Evolutionary conservation across 805 yeast species (phyloP).

Genomic region (Hanseniaspora singularis): DNA sequence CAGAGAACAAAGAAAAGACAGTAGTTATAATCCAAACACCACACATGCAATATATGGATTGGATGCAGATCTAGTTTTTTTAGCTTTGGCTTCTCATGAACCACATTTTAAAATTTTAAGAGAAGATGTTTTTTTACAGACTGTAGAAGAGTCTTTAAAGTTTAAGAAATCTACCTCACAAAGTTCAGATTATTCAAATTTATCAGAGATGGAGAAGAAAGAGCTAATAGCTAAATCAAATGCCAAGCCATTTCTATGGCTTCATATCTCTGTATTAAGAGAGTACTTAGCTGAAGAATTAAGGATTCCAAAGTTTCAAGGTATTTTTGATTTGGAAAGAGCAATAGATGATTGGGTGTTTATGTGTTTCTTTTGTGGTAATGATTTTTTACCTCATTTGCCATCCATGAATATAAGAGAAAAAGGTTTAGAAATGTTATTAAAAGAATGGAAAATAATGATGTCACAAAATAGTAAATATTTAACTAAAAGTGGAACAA

Average conservation of each 20-base stretch:
- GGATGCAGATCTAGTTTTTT: conserved; percentile 93
- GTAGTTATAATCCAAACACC: conserved; percentile 82
- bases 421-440: conserved; percentile 73
- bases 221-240: conserved; percentile 28
- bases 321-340: conserved; percentile 77
- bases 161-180: conserved; percentile 20
- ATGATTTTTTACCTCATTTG: conserved; percentile 92
- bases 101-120: conserved; percentile 89
- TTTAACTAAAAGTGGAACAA: conserved; percentile 79
- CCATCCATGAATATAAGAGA: conserved; percentile 93
- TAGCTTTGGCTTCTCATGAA: conserved; percentile 94
- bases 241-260: conserved; percentile 83
- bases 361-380: conserved; percentile 97
- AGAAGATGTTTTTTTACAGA: conserved; percentile 91
- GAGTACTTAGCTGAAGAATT: conserved; percentile 82
- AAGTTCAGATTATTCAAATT: conserved; percentile 30
- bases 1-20: conserved; percentile 76
- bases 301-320: conserved; percentile 52
- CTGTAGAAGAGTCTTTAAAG: conserved; percentile 29
- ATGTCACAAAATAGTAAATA: conserved; percentile 60
- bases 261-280: conserved; percentile 74
- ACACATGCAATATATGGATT: conserved; percentile 93
- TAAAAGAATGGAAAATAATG: conserved; percentile 68
- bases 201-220: conserved; percentile 48
- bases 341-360: conserved; percentile 98